These are phyloP conservation scores for Talinum fruticosum DNA, from an alignment of 148 eudicot genomes.

Conservation along the genomic window DNA sequence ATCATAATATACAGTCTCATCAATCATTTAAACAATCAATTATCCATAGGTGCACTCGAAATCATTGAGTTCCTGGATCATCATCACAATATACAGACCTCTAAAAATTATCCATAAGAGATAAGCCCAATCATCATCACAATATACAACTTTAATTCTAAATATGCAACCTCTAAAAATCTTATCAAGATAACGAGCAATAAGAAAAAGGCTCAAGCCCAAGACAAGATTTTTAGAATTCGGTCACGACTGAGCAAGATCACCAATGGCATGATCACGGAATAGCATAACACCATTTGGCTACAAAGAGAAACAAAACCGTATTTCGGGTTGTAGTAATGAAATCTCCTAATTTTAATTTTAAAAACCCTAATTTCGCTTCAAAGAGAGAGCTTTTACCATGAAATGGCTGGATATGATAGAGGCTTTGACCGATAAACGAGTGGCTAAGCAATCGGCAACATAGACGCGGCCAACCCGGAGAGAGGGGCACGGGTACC, in stretches of 20 bases:
- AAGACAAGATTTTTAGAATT: constrained; percentile 1
- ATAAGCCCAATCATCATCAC: too few relatives aligned
- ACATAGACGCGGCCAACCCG: too few relatives aligned
- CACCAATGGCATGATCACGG: constrained; percentile 98
- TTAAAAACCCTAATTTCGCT: too few relatives aligned
- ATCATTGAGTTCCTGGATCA: too few relatives aligned
- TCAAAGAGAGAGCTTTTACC: too few relatives aligned
- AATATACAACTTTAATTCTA: background rate
- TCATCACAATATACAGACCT: too few relatives aligned
- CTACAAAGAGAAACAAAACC: constrained; percentile 46
- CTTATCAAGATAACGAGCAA: background rate
- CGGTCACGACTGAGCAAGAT: constrained; percentile 90
- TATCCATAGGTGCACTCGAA: background rate
- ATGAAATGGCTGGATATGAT: too few relatives aligned
- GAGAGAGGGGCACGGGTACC: too few relatives aligned
- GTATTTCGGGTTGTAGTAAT: constrained; percentile 1
- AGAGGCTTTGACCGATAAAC: too few relatives aligned
- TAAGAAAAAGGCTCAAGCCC: background rate
- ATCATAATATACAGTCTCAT: background rate
- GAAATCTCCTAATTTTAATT: background rate
- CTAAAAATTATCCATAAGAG: too few relatives aligned
- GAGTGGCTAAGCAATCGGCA: too few relatives aligned
- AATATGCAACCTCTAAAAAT: background rate
- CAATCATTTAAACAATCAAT: background rate
- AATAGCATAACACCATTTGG: constrained; percentile 78